Evolutionary conservation across 768 basidiomycete species (phyloP).

Genomic region (Boletellus ananas): DNA sequence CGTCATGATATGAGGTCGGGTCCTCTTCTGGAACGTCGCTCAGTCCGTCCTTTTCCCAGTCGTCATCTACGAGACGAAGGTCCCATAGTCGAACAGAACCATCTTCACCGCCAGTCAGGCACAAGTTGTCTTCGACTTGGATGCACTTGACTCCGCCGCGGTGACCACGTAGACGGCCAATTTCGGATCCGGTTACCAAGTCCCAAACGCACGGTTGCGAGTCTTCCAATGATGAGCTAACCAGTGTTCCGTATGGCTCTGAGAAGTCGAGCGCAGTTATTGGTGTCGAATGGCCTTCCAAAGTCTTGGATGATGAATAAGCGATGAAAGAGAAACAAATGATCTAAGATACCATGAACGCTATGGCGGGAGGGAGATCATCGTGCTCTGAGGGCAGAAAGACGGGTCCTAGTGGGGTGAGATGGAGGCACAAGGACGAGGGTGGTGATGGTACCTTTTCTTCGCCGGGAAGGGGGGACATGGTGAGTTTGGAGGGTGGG

Average conservation of each 20-base stretch:
- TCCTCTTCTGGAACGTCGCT: slow-evolving; percentile 66
- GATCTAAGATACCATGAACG: slow-evolving; percentile 77
- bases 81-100: slow-evolving; percentile 89
- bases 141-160: slow-evolving; percentile 78
- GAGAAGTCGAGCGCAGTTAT: slow-evolving; percentile 92
- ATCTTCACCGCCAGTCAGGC: slow-evolving; percentile 88
- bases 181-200: slow-evolving; percentile 81
- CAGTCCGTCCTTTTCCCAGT: slow-evolving; percentile 50
- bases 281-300: slow-evolving; percentile 75
- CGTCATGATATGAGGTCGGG: slow-evolving; percentile 35
- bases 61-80: slow-evolving; percentile 76
- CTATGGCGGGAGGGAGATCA: slow-evolving; percentile 88
- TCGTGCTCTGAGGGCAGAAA: slow-evolving; percentile 98
- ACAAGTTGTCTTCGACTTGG: slow-evolving; percentile 90
- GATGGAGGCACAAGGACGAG: background rate
- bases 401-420: slow-evolving; percentile 63
- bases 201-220: slow-evolving; percentile 93
- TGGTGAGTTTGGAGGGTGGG: slow-evolving; percentile 9
- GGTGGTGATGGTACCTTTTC: slow-evolving; percentile 23
- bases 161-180: slow-evolving; percentile 83
- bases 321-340: background rate
- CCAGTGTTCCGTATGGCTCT: slow-evolving; percentile 93
- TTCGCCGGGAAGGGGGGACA: slow-evolving; percentile 30
- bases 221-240: slow-evolving; percentile 84
- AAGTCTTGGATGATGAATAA: slow-evolving; percentile 51